A percentile compares a stretch with the other conserved stretches of the same genome.
Evolutionary conservation across 2,329 filamentous ascomycete genomes (phyloP).

Genomic region (Davidsoniella eucalypti): DNA sequence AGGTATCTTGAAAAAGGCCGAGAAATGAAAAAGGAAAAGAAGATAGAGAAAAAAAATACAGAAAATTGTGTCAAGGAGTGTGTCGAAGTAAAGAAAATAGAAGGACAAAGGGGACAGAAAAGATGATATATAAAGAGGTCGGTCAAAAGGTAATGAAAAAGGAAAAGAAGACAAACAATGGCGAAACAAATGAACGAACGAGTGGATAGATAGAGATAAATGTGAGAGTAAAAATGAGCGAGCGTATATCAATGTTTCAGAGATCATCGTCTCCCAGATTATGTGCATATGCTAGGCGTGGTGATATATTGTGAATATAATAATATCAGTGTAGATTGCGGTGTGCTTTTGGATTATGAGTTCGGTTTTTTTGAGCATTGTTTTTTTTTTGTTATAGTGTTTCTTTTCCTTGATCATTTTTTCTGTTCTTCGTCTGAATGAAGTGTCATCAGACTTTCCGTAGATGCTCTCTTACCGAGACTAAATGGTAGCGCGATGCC

Average conservation of each 20-base stretch:
- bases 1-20: no score
- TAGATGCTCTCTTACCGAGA: constrained; percentile 44
- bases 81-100: neutral
- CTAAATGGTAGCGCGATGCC: constrained; percentile 61
- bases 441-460: constrained; percentile 55
- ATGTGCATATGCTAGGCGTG: no score
- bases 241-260: no score
- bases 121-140: neutral
- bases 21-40: neutral
- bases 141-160: neutral
- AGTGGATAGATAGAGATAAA: neutral
- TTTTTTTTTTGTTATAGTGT: constrained; percentile 11
- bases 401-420: constrained; percentile 9
- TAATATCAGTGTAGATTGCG: no score
- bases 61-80: neutral
- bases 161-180: neutral
- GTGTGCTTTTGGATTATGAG: no score
- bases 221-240: neutral
- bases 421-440: constrained; percentile 24
- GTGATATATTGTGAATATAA: no score
- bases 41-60: neutral
- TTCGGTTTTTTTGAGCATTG: neutral
- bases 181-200: constrained; percentile 2
- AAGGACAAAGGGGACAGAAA: no score
- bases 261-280: no score